phyloP scores from a whole-genome alignment of 1,139 yeast genomes.

The Lodderomyces oxycetoniae region DNA sequence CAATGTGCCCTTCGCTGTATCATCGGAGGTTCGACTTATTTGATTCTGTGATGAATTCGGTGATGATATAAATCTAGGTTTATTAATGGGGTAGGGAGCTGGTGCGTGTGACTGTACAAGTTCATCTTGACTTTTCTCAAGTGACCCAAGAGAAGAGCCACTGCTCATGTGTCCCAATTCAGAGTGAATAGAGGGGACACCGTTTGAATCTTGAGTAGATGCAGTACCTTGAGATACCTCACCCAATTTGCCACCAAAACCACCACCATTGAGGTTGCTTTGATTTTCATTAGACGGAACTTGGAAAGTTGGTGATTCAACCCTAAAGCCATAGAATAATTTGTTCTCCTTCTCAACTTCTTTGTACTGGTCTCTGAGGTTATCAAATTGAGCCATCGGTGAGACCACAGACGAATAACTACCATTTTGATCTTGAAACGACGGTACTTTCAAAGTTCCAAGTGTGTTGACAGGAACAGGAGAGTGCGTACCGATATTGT shows the following conservation, averaged over 20 bases:
- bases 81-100: constrained; percentile 13
- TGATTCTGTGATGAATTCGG: constrained; percentile 35
- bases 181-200: constrained; percentile 23
- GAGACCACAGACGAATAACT: constrained; percentile 42
- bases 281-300: constrained; percentile 6
- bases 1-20: constrained; percentile 5
- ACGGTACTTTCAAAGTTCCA: constrained; percentile 22
- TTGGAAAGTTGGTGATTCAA: constrained; percentile 11
- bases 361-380: constrained; percentile 46
- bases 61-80: constrained; percentile 33
- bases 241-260: constrained; percentile 15
- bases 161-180: constrained; percentile 23
- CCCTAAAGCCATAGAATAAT: constrained; percentile 2
- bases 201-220: constrained; percentile 12
- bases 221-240: constrained; percentile 20
- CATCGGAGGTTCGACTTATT: constrained; percentile 15
- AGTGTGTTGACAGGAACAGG: constrained; percentile 8
- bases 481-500: too few relatives aligned
- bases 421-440: constrained; percentile 25
- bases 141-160: constrained; percentile 10
- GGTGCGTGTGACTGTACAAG: not conserved
- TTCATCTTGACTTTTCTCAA: constrained; percentile 1
- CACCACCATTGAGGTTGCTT: too few relatives aligned
- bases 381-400: constrained; percentile 52
- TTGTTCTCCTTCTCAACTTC: constrained; percentile 7